Evolutionary conservation across 805 yeast species (phyloP).

Genomic region (Candida methanosorbosa): DNA sequence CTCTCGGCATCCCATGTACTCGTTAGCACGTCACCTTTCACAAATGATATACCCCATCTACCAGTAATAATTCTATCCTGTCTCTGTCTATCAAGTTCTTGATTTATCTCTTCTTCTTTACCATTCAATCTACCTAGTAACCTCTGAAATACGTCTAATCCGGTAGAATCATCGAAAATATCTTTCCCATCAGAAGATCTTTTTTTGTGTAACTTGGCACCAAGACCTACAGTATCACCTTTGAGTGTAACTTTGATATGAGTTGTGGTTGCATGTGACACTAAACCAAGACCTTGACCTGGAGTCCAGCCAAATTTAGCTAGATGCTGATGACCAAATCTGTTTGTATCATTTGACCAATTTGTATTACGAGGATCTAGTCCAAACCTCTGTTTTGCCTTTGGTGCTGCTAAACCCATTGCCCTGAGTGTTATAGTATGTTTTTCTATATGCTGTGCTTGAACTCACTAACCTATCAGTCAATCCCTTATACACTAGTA

Average conservation of each 20-base stretch:
- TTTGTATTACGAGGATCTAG: slow-evolving; percentile 87
- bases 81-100: slow-evolving; percentile 62
- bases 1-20: slow-evolving; percentile 74
- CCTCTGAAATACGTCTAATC: slow-evolving; percentile 88
- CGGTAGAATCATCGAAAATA: slow-evolving; percentile 60
- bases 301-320: slow-evolving; percentile 87
- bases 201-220: slow-evolving; percentile 57
- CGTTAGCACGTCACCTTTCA: slow-evolving; percentile 72
- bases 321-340: slow-evolving; percentile 86
- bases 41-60: slow-evolving; percentile 81
- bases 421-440: not conserved
- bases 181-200: slow-evolving; percentile 39
- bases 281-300: slow-evolving; percentile 80
- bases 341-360: slow-evolving; percentile 79
- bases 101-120: slow-evolving; percentile 54
- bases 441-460: not conserved
- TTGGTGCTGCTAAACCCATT: slow-evolving; percentile 81
- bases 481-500: no score
- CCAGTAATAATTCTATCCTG: slow-evolving; percentile 69
- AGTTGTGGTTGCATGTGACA: slow-evolving; percentile 56
- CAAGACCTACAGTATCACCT: slow-evolving; percentile 79
- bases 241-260: slow-evolving; percentile 80
- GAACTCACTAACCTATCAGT: no score
- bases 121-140: slow-evolving; percentile 87
- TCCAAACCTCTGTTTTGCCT: slow-evolving; percentile 78